Evolutionary conservation across 352 stramenopile species (phyloP).

Genomic region (Globisporangium takayamanum): DNA sequence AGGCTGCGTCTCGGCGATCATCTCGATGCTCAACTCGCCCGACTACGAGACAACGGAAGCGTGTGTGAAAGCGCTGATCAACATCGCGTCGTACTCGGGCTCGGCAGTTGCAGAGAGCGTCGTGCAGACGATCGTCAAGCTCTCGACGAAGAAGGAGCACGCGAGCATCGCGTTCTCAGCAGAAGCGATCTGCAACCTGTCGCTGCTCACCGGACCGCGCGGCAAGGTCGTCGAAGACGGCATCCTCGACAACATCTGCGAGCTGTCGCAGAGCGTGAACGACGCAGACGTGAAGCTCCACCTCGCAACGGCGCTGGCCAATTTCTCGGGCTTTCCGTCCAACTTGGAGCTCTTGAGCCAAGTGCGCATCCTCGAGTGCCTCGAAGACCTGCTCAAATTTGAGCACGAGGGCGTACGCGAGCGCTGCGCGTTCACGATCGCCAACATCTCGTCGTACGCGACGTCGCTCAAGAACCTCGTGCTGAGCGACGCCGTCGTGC

Average conservation of each 20-base stretch:
- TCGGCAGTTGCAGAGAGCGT: constrained; percentile 61
- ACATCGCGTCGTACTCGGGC: constrained; percentile 68
- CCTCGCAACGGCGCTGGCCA: constrained; percentile 68
- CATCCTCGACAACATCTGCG: constrained; percentile 69
- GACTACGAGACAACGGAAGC: constrained; percentile 79
- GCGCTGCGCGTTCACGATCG: constrained; percentile 64
- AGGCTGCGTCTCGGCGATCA: constrained; percentile 73
- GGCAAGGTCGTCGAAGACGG: constrained; percentile 75
- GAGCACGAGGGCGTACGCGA: constrained; percentile 62
- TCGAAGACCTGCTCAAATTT: constrained; percentile 68
- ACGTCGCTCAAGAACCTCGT: constrained; percentile 61
- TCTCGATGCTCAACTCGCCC: constrained; percentile 79
- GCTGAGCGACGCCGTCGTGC: constrained; percentile 51
- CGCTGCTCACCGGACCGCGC: constrained; percentile 53
- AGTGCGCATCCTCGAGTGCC: constrained; percentile 57
- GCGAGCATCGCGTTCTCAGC: constrained; percentile 50
- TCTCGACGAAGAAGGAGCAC: constrained; percentile 60
- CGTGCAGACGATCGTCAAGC: constrained; percentile 72
- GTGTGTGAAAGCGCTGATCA: constrained; percentile 81
- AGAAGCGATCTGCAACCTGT: constrained; percentile 76
- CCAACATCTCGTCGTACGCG: constrained; percentile 66
- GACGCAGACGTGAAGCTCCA: constrained; percentile 46
- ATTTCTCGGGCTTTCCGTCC: constrained; percentile 62
- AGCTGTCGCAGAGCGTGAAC: constrained; percentile 37
- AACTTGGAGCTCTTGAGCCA: constrained; percentile 71